A percentile compares a stretch with the other conserved stretches of the same genome.
Conservation (phyloP, 2,329 filamentous ascomycete species). For the Sporothrix sp. region DNA sequence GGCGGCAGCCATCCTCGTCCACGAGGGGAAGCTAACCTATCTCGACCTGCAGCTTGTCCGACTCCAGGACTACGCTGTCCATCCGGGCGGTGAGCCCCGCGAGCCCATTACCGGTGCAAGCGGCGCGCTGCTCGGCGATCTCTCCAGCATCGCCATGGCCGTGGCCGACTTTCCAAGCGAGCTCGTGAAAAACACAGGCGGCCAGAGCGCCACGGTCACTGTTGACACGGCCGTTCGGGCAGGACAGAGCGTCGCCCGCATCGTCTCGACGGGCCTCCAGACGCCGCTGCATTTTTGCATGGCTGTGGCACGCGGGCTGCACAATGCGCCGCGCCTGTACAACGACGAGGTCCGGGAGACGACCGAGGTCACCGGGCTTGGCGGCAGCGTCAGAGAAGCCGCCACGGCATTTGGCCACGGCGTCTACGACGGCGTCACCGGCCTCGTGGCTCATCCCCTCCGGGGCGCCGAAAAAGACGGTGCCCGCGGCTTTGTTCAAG, state of each 20-base stretch:
- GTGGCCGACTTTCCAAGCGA: constrained; percentile 62
- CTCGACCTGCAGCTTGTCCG: constrained; percentile 58
- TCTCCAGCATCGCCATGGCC: constrained; percentile 71
- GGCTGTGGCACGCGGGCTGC: constrained; percentile 74
- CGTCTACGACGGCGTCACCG: constrained; percentile 69
- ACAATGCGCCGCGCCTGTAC: constrained; percentile 78
- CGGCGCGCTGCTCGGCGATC: constrained; percentile 70
- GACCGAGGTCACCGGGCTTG: constrained; percentile 40
- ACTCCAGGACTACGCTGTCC: constrained; percentile 49
- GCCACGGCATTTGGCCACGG: constrained; percentile 70
- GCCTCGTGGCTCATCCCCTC: constrained; percentile 65
- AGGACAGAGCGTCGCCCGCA: constrained; percentile 46
- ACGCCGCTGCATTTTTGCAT: constrained; percentile 79
- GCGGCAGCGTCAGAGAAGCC: constrained; percentile 67
- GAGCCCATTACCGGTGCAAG: constrained; percentile 73
- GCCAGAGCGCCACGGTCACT: not conserved
- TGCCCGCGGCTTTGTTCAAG: constrained; percentile 56
- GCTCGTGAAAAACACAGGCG: constrained; percentile 24
- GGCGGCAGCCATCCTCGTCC: constrained; percentile 57
- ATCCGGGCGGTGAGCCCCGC: constrained; percentile 66
- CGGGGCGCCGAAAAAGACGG: constrained; percentile 36
- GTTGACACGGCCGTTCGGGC: constrained; percentile 13
- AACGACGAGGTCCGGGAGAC: constrained; percentile 51
- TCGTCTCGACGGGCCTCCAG: constrained; percentile 65
- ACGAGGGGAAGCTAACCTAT: constrained; percentile 52